Conservation (phyloP, 805 yeast species). For the Yarrowia sp. region DNA sequence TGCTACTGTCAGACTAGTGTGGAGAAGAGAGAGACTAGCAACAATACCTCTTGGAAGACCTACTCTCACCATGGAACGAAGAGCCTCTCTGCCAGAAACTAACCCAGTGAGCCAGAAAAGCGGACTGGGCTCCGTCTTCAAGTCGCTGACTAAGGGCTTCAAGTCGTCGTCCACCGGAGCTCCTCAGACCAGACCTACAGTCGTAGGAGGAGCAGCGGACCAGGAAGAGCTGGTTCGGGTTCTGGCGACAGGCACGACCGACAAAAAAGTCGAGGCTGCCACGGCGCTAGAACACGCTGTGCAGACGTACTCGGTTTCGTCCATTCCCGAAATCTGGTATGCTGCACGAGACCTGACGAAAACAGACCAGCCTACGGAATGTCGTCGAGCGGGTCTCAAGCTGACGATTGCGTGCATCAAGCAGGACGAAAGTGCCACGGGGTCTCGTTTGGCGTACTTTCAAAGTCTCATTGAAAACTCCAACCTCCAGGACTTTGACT, state of each 20-base stretch:
- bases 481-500: constrained; percentile 50
- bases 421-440: constrained; percentile 49
- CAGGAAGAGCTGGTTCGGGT: constrained; percentile 36
- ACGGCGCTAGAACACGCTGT: constrained; percentile 49
- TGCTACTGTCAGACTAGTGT: too few species aligned
- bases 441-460: constrained; percentile 55
- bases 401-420: constrained; percentile 56
- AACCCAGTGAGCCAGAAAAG: constrained; percentile 23
- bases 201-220: constrained; percentile 38
- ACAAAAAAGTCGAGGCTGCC: constrained; percentile 47
- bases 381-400: constrained; percentile 49
- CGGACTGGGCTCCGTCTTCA: constrained; percentile 33
- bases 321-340: constrained; percentile 75
- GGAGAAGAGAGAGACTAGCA: too few species aligned
- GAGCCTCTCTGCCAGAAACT: neutral
- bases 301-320: constrained; percentile 50
- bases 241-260: constrained; percentile 31
- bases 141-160: constrained; percentile 35
- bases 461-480: constrained; percentile 52
- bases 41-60: too few species aligned
- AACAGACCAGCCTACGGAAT: constrained; percentile 36
- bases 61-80: neutral
- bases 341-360: constrained; percentile 54
- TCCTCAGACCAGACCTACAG: constrained; percentile 30
- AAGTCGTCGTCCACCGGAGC: constrained; percentile 29